phyloP scores from a whole-genome alignment of 257 asterid genomes.

The Lithospermum erythrorhizon region DNA sequence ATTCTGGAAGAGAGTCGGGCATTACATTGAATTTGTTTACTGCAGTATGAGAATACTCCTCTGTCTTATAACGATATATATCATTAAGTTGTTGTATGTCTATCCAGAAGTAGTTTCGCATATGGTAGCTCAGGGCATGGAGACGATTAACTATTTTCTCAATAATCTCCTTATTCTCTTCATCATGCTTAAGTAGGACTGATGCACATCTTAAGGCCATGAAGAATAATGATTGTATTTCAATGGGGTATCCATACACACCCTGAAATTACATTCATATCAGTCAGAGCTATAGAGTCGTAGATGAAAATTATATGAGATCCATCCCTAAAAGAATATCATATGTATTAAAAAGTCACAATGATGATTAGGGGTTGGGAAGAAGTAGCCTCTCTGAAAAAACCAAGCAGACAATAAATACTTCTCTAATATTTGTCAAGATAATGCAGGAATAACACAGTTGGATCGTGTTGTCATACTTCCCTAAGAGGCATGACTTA shows the following conservation, averaged over 20 bases:
- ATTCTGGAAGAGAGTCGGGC: constrained; percentile 83
- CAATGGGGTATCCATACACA: constrained; percentile 82
- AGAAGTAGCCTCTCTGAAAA: too few relatives aligned
- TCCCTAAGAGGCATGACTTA: too few relatives aligned
- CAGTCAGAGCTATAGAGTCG: not conserved
- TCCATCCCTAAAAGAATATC: not conserved
- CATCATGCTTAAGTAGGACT: constrained; percentile 58
- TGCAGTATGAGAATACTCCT: constrained; percentile 88
- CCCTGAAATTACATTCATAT: constrained; percentile 37
- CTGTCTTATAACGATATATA: constrained; percentile 76
- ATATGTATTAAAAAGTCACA: too few relatives aligned
- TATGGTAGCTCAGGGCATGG: constrained; percentile 76
- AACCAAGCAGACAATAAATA: not conserved
- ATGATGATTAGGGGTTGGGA: too few relatives aligned
- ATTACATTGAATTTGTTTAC: constrained; percentile 88
- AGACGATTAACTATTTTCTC: constrained; percentile 62
- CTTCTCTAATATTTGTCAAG: too few relatives aligned
- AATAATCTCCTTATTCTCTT: constrained; percentile 47
- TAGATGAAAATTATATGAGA: not conserved
- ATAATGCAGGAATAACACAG: too few relatives aligned
- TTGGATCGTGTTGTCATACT: too few relatives aligned
- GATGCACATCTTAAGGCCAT: constrained; percentile 83
- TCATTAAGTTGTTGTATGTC: constrained; percentile 77
- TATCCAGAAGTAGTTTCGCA: constrained; percentile 85
- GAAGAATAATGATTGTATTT: constrained; percentile 81